Percentiles rank a stretch among this genome's conserved stretches.
These are phyloP conservation scores for Dryadomyces quercus-mongolicae DNA, from an alignment of 2,329 filamentous ascomycete genomes.

Conservation along the genomic window DNA sequence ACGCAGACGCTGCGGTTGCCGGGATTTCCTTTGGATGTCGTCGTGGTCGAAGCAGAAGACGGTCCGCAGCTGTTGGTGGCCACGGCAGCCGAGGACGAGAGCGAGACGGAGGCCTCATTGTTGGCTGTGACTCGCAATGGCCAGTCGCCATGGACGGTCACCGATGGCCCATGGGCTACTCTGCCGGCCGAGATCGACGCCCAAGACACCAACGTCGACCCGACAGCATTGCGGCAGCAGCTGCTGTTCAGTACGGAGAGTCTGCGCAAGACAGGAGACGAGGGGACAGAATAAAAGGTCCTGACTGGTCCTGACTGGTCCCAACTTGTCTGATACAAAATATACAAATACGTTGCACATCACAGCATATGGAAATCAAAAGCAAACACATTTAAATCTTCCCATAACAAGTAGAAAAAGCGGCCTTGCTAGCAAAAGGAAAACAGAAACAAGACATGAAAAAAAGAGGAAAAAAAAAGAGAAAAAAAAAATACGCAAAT, in stretches of 20 bases:
- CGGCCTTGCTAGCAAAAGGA: background rate
- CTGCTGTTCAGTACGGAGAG: constrained; percentile 34
- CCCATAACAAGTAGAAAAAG: background rate
- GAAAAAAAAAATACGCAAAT: constrained; percentile 5
- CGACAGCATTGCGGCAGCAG: constrained; percentile 24
- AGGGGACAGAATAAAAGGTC: constrained; percentile 6
- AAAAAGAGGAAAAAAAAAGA: background rate
- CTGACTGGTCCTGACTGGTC: too few relatives aligned
- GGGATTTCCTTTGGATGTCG: constrained; percentile 45
- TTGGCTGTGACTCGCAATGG: background rate
- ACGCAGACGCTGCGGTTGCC: constrained; percentile 39
- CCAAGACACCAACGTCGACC: constrained; percentile 14
- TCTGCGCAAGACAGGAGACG: constrained; percentile 31
- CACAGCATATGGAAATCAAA: constrained; percentile 1
- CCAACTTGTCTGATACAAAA: too few relatives aligned
- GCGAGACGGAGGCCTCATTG: background rate
- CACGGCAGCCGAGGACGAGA: background rate
- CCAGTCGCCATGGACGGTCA: background rate
- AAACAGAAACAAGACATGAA: background rate
- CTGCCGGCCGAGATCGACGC: constrained; percentile 9
- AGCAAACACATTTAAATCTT: background rate
- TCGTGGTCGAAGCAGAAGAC: constrained; percentile 15
- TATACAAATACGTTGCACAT: too few relatives aligned
- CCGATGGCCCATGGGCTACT: background rate
- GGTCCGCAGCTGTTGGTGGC: constrained; percentile 6